phyloP scores from a whole-genome alignment of 2,329 filamentous ascomycete genomes.

The Fusarium devonianum region DNA sequence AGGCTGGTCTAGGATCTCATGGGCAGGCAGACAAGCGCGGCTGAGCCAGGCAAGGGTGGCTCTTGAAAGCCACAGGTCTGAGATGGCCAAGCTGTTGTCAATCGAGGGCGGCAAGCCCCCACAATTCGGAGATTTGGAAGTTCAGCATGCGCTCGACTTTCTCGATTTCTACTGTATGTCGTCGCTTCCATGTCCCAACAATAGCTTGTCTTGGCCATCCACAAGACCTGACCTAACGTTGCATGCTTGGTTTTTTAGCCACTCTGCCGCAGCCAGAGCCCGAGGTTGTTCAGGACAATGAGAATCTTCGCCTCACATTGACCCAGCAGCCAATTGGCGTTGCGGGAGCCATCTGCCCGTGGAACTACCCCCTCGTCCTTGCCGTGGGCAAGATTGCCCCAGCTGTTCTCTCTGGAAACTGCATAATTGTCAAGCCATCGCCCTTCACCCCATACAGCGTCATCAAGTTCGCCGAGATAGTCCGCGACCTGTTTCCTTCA shows the following conservation, averaged over 20 bases:
- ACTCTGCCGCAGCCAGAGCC: background rate
- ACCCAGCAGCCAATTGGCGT: conserved; percentile 49
- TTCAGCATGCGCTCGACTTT: conserved; percentile 6
- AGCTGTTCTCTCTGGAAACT: conserved; percentile 62
- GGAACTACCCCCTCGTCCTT: conserved; percentile 63
- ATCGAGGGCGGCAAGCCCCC: conserved; percentile 7
- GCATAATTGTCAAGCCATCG: conserved; percentile 63
- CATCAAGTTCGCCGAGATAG: conserved; percentile 66
- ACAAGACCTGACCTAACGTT: no score
- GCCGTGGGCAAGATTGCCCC: conserved; percentile 62
- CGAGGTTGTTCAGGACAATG: conserved; percentile 3
- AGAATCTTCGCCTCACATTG: background rate
- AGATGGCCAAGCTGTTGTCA: background rate
- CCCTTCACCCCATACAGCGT: conserved; percentile 64
- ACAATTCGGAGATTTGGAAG: conserved; percentile 1
- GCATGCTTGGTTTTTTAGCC: no score
- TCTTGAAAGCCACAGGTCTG: background rate
- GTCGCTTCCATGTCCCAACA: no score
- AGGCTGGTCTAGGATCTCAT: conserved; percentile 1
- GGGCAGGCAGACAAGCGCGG: conserved; percentile 1
- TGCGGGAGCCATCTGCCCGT: conserved; percentile 57
- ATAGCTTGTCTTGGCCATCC: no score
- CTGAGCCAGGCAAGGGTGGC: background rate
- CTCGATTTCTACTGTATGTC: conserved; percentile 2
- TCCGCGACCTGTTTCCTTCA: conserved; percentile 62